Evolutionary conservation across 345 rosid species (phyloP).

Genomic region (Populus deltoides): DNA sequence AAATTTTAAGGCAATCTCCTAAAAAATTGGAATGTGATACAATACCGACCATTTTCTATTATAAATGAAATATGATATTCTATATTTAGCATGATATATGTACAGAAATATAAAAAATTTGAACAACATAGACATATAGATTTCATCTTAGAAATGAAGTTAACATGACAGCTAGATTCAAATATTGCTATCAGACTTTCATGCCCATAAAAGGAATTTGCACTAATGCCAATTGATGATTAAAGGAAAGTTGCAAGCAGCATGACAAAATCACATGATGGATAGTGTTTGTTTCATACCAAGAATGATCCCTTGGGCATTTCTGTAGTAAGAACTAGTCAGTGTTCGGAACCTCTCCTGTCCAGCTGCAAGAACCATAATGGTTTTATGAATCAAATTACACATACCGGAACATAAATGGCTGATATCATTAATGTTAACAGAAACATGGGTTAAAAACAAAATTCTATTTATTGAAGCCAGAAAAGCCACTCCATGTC

Average conservation of each 20-base stretch:
- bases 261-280: constrained; percentile 9
- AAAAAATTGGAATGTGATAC: not conserved
- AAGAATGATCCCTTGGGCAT: constrained; percentile 89
- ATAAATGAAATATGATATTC: not conserved
- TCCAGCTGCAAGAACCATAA: constrained; percentile 68
- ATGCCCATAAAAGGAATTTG: not conserved
- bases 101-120: not conserved
- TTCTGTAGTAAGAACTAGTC: constrained; percentile 90
- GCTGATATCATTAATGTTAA: not conserved
- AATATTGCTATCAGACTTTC: not conserved
- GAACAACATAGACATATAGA: not conserved
- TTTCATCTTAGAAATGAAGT: not conserved
- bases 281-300: constrained; percentile 43
- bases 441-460: not conserved
- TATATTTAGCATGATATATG: not conserved
- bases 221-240: not conserved
- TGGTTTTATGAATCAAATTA: not conserved
- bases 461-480: not conserved
- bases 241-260: not conserved
- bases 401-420: not conserved
- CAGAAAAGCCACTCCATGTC: not conserved
- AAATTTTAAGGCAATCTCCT: not conserved
- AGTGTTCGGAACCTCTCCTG: constrained; percentile 92
- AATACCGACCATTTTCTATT: not conserved
- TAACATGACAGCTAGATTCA: not conserved